Base-by-base conservation (phyloP, 805 yeast species). In the Candida gorgasii region DNA sequence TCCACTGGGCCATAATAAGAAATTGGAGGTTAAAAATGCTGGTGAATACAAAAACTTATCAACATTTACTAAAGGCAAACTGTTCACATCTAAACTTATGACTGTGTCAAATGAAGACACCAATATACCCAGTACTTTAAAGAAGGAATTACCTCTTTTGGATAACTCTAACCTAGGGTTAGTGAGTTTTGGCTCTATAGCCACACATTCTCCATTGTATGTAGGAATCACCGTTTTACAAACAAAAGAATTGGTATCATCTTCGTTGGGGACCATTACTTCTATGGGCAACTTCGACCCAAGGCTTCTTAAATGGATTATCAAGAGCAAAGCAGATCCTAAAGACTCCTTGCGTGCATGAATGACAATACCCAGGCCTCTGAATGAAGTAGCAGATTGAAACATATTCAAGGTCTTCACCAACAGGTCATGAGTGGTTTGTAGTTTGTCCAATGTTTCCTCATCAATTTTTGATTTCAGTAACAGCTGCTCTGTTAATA, bases 121-220 rank as follows among this genome's bases (percentile, higher is more conserved):
- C 20, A 67, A 42, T 19, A 67, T 53, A 2, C 67, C 69, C 39
- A 67, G 43, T 16, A 58, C 49, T 44, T 65, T 67, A 34, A 62
- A 63, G 38, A 62, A 63, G 5, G 7, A 42, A 55, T 60, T 27
- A 49, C 42, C 28, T 12, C 14, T 16, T 11, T 4, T 17, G 18
- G 8, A 17, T n/a, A 31, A 31, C 14, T 7, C n/a, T 12, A 19
- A 12, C 14, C 18, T 17, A 24, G 13, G 11, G 23, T 22, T 14
- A 11, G 24, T 14, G 17, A 40, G 7, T 27, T 18, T 24, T 3
- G 59, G 53, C 20, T 58, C 49, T 36, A 65, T 39, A 5, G 51
- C 49, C n/a, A 85, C 75, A 69, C 96, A 88, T 49, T 70, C 72
- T 3, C 84, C 90, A 46, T 80, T 75, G 43, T 82, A 61, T 13